Percentiles rank a stretch among this genome's conserved stretches.
Conservation (phyloP, 1,284 basidiomycete species). For the Tilletia walkeri region DNA sequence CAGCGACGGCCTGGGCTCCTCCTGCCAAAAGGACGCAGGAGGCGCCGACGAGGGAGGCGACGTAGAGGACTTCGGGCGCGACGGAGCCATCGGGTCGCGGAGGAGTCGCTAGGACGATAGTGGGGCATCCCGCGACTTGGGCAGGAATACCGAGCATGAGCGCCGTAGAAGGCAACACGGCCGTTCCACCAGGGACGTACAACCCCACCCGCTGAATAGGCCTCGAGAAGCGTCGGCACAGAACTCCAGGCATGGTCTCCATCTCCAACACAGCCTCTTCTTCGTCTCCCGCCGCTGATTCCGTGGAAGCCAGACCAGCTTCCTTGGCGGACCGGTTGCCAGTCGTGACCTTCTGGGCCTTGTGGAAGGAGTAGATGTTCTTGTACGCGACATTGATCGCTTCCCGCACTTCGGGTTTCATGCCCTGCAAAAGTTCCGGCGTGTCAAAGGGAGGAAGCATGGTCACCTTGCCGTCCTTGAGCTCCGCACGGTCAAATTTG, state of each 20-base stretch:
- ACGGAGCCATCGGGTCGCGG: constrained; percentile 63
- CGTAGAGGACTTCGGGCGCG: constrained; percentile 54
- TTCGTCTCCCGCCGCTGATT: constrained; percentile 60
- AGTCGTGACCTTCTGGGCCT: constrained; percentile 51
- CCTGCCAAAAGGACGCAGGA: constrained; percentile 63
- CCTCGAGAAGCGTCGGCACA: constrained; percentile 70
- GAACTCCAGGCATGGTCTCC: constrained; percentile 95
- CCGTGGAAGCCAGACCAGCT: constrained; percentile 23
- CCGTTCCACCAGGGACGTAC: constrained; percentile 97
- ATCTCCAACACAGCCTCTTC: constrained; percentile 68
- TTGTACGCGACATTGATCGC: constrained; percentile 90
- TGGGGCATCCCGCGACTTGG: constrained; percentile 90
- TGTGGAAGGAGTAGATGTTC: constrained; percentile 68
- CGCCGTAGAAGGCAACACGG: constrained; percentile 91
- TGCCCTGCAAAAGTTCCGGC: constrained; percentile 59
- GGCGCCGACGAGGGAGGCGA: constrained; percentile 47
- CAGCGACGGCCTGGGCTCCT: constrained; percentile 95
- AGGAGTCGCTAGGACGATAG: constrained; percentile 91
- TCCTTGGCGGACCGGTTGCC: constrained; percentile 60
- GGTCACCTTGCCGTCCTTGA: constrained; percentile 63
- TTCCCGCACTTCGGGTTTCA: constrained; percentile 61
- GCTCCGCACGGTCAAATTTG: constrained; percentile 77
- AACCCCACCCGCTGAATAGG: constrained; percentile 92
- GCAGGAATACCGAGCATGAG: constrained; percentile 98
- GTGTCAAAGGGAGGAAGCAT: constrained; percentile 53